Evolutionary conservation across 306 rosid genomes (phyloP), one percentile per base, ranked within the genome.

Genomic region (Senna siamea): DNA sequence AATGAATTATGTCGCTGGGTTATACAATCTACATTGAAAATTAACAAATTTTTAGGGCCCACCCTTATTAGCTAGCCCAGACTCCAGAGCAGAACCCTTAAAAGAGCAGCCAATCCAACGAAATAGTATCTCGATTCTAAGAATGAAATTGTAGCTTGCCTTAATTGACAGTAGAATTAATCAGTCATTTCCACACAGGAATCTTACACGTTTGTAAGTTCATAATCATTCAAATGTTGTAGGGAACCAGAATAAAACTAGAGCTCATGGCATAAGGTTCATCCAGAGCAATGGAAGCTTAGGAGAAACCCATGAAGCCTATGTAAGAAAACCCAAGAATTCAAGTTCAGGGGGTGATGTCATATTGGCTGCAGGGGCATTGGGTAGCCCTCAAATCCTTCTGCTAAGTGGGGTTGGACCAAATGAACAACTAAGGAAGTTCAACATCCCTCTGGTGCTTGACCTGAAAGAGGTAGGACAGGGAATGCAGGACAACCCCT

Each of bases 401-500:
- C 32, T 92, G 59, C 69, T 86, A 64, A 89, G 96, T 28, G 96
- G 93, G 64, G 81, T 92, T 43, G 97, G 96, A 77, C 87, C 93
- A 81, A 77, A 68, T 2, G 54, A 85, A 71, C 87, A 86, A 57
- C 82, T 89, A 13, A 64, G 46, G n/a, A 75, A 34, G 19, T 87
- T 86, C 72, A 69, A 83, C 23, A 82, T 92, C 53, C 80, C 87
- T 28, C 15, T 69, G 19, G 80, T 79, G 5, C 79, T 59, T 10
- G 78, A 89, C 62, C 50, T 84, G 50, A 35, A 83, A 46, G 69
- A 37, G 41, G 90, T 92, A 56, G 97, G 97, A 4, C 73, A 80
- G n/a, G 84, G 81, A 81, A 89, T 89, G 92, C 83, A 83, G 73
- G 97, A 92, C 83, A 87, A 85, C 71, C 97, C 96, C 1, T 76